A percentile compares a stretch with the other conserved stretches of the same genome.
These are phyloP conservation scores for Nakazawaea wickerhamii DNA, from an alignment of 805 yeast genomes.

Conservation along the genomic window DNA sequence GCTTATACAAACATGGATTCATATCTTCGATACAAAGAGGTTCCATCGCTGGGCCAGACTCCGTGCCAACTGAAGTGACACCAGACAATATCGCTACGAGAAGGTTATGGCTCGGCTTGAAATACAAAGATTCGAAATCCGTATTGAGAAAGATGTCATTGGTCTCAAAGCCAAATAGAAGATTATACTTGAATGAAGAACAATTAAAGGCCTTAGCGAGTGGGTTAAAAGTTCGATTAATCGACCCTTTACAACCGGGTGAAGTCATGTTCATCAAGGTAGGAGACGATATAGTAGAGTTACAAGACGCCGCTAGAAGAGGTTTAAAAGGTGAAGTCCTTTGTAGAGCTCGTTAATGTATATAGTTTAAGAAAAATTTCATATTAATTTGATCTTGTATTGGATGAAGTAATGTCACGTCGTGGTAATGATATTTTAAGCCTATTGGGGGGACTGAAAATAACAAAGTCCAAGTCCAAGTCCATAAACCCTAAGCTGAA, in stretches of 20 bases:
- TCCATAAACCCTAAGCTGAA: too few relatives aligned
- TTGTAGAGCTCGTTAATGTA: constrained; percentile 58
- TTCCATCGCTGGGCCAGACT: constrained; percentile 78
- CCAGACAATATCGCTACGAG: constrained; percentile 83
- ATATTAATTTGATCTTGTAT: too few relatives aligned
- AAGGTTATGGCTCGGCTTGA: constrained; percentile 86
- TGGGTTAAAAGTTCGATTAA: constrained; percentile 69
- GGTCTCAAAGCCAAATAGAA: constrained; percentile 81
- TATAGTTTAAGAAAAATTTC: not conserved
- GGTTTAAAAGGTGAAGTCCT: constrained; percentile 71
- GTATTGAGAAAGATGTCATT: constrained; percentile 68
- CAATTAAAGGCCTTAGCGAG: constrained; percentile 71
- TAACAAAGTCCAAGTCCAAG: too few relatives aligned
- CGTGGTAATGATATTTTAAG: too few relatives aligned
- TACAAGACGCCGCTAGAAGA: constrained; percentile 80
- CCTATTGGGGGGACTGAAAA: too few relatives aligned
- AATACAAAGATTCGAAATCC: constrained; percentile 75
- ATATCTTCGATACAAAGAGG: constrained; percentile 82
- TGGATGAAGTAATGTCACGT: too few relatives aligned
- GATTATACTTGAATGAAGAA: constrained; percentile 53
- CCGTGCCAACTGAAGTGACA: constrained; percentile 66
- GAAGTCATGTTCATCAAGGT: constrained; percentile 73
- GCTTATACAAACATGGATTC: constrained; percentile 88
- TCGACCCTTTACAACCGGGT: constrained; percentile 82
- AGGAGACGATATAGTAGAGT: constrained; percentile 54